Conservation (phyloP, 352 stramenopile genomes). For the Phytophthora constricta region DNA sequence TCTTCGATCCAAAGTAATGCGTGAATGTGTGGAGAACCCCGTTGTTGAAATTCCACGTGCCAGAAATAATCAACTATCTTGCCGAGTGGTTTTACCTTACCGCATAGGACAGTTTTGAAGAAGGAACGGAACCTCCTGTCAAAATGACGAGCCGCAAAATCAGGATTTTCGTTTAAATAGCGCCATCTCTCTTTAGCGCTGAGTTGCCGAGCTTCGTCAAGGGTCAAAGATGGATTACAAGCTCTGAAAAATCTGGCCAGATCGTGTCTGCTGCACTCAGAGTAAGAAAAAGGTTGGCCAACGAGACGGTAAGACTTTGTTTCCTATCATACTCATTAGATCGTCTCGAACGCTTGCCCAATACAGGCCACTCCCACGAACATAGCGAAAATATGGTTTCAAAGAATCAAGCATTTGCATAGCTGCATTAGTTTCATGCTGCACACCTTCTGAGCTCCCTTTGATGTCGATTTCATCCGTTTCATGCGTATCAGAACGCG, state of each 20-base stretch:
- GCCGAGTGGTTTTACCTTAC: constrained; percentile 1
- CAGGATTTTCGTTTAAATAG: constrained; percentile 21
- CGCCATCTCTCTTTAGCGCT: neutral
- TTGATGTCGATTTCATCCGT: too few relatives aligned
- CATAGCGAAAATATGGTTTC: constrained; percentile 6
- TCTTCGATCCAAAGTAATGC: constrained; percentile 21
- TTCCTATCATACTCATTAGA: constrained; percentile 9
- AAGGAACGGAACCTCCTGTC: constrained; percentile 18
- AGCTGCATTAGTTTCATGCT: too few relatives aligned
- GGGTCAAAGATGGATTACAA: constrained; percentile 13
- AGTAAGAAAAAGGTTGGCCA: constrained; percentile 23
- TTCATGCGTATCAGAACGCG: too few relatives aligned
- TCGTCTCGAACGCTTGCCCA: neutral
- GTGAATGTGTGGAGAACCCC: constrained; percentile 25
- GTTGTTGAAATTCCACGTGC: constrained; percentile 20
- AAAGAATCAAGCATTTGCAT: neutral
- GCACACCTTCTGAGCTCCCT: too few relatives aligned
- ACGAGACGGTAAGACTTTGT: neutral
- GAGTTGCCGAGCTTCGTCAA: neutral
- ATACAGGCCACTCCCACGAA: neutral
- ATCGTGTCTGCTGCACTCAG: constrained; percentile 30
- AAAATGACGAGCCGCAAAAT: constrained; percentile 29
- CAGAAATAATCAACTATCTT: constrained; percentile 25
- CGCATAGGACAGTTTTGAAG: constrained; percentile 11
- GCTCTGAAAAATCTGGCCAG: constrained; percentile 27